phyloP scores from a whole-genome alignment of 257 asterid species.

The Solanum verrucosum region DNA sequence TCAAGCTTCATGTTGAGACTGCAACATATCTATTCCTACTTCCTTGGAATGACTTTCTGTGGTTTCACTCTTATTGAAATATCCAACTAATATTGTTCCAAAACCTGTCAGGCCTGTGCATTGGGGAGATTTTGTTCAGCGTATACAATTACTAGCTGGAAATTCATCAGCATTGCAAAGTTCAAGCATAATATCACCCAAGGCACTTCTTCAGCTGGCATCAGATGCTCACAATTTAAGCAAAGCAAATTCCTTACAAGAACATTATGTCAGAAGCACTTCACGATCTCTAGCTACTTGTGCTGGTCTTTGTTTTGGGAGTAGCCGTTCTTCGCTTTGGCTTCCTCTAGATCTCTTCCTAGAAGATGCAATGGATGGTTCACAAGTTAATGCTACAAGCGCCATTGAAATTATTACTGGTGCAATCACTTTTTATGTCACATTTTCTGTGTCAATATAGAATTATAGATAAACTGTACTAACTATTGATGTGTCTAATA shows the following conservation, averaged over 20 bases:
- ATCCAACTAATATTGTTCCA: not conserved
- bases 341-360: slow-evolving; percentile 87
- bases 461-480: not conserved
- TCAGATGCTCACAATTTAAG: slow-evolving; percentile 25
- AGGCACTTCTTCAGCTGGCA: slow-evolving; percentile 38
- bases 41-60: not conserved
- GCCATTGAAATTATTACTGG: slow-evolving; percentile 87
- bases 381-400: slow-evolving; percentile 80
- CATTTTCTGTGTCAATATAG: not conserved
- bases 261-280: slow-evolving; percentile 27
- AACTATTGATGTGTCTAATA: not conserved
- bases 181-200: slow-evolving; percentile 30
- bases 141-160: slow-evolving; percentile 49
- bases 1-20: not conserved
- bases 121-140: slow-evolving; percentile 62
- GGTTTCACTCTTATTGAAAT: not conserved
- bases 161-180: slow-evolving; percentile 59
- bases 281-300: slow-evolving; percentile 47
- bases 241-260: slow-evolving; percentile 33
- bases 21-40: not conserved
- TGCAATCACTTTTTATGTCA: slow-evolving; percentile 15
- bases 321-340: slow-evolving; percentile 77
- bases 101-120: slow-evolving; percentile 41
- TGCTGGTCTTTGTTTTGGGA: slow-evolving; percentile 63
- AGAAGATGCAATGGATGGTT: slow-evolving; percentile 94